Evolutionary conservation across 768 basidiomycete species (phyloP), one percentile per base, ranked within the genome.

Genomic region (Tylopilus rubrobrunneus): DNA sequence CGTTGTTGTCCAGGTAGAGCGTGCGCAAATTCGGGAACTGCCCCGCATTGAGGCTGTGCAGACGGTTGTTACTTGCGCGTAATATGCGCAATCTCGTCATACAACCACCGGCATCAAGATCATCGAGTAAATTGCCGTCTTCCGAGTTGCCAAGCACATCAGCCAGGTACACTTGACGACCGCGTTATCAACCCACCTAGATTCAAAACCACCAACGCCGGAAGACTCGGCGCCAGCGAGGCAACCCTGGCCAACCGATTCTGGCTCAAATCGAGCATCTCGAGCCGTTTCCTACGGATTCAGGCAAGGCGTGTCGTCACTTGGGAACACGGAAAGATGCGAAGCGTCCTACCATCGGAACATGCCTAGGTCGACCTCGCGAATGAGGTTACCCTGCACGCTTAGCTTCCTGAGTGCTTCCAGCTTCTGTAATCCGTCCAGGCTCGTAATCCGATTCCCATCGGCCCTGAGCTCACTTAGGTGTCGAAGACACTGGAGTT

Each of bases 391-490:
- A 31, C 82, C 82, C 67, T 86, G 82, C 56, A 92, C 71, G 62
- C 89, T 92, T 52, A 98, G 76, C 72, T 92, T 91, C 64, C 87
- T 80, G 27, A 99, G 83, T 19, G 84, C 81, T 60, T 89, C 87
- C 76, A 98, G 80, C 55, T 76, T 76, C 65, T 88, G 80, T 43
- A 99, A 73, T 1, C 94, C 93, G 40, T 87, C 84, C 15, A 92
- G 62, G 64, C 78, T 83, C 17, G 68, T 72, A 59, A 99, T 86
- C 66, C 76, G 78, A 73, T 98, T 98, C 48, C 83, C 81, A 66
- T 98, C 92, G n/a, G 89, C 89, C 52, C 83, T 87, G 50, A 99
- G 81, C 67, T 98, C 93, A 33, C 92, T 82, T 51, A 98, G 75
- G 67, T 91, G 92, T 56, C 83, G 79, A 51, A 98, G 79, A 67